Evolutionary conservation across 176 grass and related monocot genomes (phyloP).

Genomic region (bread wheat (Triticum aestivum)): IWGSC_CS_RefSeq_v2.1 NC_057794.1:373929945-373930444

Average conservation of each 20-base stretch:
- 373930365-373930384: no score
- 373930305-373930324: no score
- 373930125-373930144: neutral
- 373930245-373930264: neutral
- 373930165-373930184: neutral
- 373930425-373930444: no score
- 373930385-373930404: no score
- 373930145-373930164: neutral
- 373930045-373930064: constrained; percentile 49
- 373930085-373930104: neutral
- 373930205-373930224: neutral
- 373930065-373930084: constrained; percentile 20
- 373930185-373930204: neutral
- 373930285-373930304: no score
- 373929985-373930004: constrained; percentile 37
- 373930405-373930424: no score
- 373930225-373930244: neutral
- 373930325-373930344: no score
- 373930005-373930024: constrained; percentile 38
- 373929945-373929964: constrained; percentile 27
- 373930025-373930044: constrained; percentile 47
- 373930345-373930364: no score
- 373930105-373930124: neutral
- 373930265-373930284: neutral
- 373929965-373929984: constrained; percentile 52